A percentile compares a stretch with the other conserved stretches of the same genome.
phyloP scores from a whole-genome alignment of 2,329 filamentous ascomycete genomes.

The Diaporthe vexans region DNA sequence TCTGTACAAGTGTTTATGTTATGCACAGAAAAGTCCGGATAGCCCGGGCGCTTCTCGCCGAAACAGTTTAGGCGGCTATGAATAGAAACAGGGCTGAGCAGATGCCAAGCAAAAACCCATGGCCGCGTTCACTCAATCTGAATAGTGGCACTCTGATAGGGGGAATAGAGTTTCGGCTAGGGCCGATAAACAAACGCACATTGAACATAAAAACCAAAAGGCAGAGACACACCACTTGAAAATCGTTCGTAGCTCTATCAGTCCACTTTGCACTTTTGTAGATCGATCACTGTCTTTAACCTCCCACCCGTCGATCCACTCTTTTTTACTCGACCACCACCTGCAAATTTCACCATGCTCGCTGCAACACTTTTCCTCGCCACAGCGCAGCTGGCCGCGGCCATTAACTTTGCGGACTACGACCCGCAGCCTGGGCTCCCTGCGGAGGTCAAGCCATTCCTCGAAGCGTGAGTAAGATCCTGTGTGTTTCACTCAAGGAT shows the following conservation, averaged over 20 bases:
- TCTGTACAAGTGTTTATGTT: background rate
- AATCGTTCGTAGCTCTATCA: background rate
- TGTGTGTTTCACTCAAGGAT: no score
- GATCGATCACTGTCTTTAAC: conserved; percentile 22
- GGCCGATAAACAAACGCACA: background rate
- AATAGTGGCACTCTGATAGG: conserved; percentile 11
- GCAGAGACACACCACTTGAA: background rate
- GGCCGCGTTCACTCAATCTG: background rate
- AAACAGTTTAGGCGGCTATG: conserved; percentile 8
- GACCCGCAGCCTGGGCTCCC: conserved; percentile 34
- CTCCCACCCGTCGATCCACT: background rate
- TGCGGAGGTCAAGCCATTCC: conserved; percentile 32
- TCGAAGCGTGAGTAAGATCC: conserved; percentile 27
- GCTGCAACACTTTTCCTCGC: background rate
- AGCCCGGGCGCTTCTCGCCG: background rate
- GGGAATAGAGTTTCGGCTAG: conserved; percentile 21
- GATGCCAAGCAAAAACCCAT: background rate
- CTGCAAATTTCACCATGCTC: background rate
- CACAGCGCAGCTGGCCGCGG: conserved; percentile 11
- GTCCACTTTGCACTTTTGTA: background rate
- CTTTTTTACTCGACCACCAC: background rate
- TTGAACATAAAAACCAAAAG: background rate
- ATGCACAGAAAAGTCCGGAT: background rate
- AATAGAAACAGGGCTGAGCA: conserved; percentile 25
- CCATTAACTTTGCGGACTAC: conserved; percentile 31